phyloP scores from a whole-genome alignment of 2,329 filamentous ascomycete genomes.

The Cladophialophora psammophila region DNA sequence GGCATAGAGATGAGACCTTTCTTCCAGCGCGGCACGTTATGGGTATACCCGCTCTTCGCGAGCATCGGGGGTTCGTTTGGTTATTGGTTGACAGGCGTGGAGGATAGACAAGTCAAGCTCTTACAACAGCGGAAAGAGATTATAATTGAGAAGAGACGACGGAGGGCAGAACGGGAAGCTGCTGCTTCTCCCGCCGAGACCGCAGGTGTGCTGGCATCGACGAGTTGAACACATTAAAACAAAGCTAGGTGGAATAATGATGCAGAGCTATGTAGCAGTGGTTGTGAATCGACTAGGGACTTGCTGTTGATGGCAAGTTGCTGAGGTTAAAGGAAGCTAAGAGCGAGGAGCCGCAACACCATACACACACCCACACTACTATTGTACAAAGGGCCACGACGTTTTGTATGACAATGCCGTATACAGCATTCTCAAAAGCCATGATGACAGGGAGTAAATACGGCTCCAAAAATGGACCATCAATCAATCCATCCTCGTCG shows the following conservation, averaged over 20 bases:
- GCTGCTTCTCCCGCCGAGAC: conserved; percentile 37
- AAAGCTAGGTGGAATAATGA: conserved; percentile 4
- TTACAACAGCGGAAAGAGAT: conserved; percentile 78
- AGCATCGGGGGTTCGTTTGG: conserved; percentile 88
- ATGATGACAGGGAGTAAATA: conserved; percentile 1
- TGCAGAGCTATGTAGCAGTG: not conserved
- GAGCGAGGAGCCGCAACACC: not conserved
- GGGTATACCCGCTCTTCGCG: conserved; percentile 91
- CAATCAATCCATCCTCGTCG: not conserved
- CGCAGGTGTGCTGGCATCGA: conserved; percentile 35
- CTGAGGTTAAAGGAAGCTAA: not conserved
- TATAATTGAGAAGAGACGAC: conserved; percentile 87
- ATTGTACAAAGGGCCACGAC: conserved; percentile 34
- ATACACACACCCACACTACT: conserved; percentile 20
- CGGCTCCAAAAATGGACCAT: not conserved
- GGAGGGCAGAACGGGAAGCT: conserved; percentile 73
- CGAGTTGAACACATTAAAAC: conserved; percentile 31
- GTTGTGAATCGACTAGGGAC: not conserved
- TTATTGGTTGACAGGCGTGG: conserved; percentile 94
- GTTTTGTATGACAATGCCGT: conserved; percentile 22
- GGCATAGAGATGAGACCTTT: conserved; percentile 98
- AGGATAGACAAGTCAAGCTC: conserved; percentile 78
- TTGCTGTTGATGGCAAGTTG: conserved; percentile 16
- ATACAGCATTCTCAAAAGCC: conserved; percentile 8
- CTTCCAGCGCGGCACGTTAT: conserved; percentile 82